These are phyloP conservation scores for Sechiopsis laciniata DNA, from an alignment of 306 rosid genomes.

Conservation along the genomic window DNA sequence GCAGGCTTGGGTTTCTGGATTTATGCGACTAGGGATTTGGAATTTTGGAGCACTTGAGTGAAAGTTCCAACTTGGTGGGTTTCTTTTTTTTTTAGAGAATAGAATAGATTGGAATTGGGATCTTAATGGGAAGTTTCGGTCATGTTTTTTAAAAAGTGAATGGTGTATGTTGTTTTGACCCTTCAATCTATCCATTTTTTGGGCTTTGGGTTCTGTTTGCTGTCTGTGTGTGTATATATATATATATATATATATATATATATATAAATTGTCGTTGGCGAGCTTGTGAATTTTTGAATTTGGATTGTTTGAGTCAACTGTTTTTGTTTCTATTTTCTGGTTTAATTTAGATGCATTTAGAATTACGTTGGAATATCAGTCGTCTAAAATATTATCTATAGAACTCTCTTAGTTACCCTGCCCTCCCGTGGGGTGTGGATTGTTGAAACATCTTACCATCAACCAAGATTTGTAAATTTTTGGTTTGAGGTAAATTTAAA, in stretches of 20 bases:
- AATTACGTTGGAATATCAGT: background rate
- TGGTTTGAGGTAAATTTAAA: too few species aligned
- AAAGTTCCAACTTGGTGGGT: background rate
- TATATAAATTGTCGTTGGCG: background rate
- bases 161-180: too few species aligned
- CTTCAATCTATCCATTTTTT: too few species aligned
- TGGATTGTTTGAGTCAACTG: background rate
- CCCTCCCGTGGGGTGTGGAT: background rate
- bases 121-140: background rate
- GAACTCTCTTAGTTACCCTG: background rate
- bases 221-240: constrained; percentile 6
- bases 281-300: background rate
- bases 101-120: constrained; percentile 5
- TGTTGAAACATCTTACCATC: too few species aligned
- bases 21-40: constrained; percentile 1
- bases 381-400: background rate
- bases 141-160: too few species aligned
- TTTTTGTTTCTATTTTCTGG: background rate
- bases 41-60: background rate
- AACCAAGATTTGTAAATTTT: too few species aligned
- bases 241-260: too few species aligned
- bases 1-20: background rate
- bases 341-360: background rate
- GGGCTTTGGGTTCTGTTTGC: background rate
- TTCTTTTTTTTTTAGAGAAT: background rate